Percentiles rank a stretch among this genome's conserved stretches.
Evolutionary conservation across 1,139 yeast genomes (phyloP).

Genomic region (Wickerhamomyces sp.): DNA sequence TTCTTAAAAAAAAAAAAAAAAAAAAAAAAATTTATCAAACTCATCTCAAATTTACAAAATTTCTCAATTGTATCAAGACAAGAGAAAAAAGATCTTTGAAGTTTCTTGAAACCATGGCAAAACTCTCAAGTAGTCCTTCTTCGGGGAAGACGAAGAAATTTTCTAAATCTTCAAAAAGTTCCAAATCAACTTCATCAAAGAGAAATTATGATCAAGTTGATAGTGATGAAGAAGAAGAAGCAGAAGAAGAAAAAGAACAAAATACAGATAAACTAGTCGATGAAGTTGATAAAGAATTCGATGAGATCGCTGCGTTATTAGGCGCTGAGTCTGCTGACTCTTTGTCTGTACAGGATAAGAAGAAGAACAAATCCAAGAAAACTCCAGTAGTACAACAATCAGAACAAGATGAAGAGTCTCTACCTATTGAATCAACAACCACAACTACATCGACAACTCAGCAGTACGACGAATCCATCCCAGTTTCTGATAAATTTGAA

Average conservation of each 20-base stretch:
- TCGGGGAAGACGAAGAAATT: no score
- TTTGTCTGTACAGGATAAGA: slow-evolving; percentile 27
- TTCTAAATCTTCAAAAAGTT: slow-evolving; percentile 2
- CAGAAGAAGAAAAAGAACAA: slow-evolving; percentile 25
- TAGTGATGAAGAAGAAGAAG: slow-evolving; percentile 19
- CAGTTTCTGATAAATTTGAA: slow-evolving; percentile 32
- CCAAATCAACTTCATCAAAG: slow-evolving; percentile 3
- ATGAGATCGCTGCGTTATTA: slow-evolving; percentile 49
- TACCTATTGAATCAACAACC: slow-evolving; percentile 1
- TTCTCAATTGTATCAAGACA: no score
- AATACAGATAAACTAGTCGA: slow-evolving; percentile 40
- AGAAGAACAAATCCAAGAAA: slow-evolving; percentile 3
- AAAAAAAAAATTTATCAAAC: neutral
- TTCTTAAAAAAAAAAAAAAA: neutral
- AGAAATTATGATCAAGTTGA: no score
- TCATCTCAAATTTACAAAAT: neutral
- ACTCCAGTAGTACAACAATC: slow-evolving; percentile 11
- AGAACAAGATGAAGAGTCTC: slow-evolving; percentile 10
- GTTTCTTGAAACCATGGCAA: slow-evolving; percentile 14
- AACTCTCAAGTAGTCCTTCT: no score
- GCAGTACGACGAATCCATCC: slow-evolving; percentile 4
- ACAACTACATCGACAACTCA: slow-evolving; percentile 1
- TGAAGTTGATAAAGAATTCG: slow-evolving; percentile 37
- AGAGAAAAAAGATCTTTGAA: no score
- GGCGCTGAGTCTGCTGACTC: slow-evolving; percentile 25